Conservation (phyloP, 2,329 filamentous ascomycete genomes). For the Trichoderma sp. region DNA sequence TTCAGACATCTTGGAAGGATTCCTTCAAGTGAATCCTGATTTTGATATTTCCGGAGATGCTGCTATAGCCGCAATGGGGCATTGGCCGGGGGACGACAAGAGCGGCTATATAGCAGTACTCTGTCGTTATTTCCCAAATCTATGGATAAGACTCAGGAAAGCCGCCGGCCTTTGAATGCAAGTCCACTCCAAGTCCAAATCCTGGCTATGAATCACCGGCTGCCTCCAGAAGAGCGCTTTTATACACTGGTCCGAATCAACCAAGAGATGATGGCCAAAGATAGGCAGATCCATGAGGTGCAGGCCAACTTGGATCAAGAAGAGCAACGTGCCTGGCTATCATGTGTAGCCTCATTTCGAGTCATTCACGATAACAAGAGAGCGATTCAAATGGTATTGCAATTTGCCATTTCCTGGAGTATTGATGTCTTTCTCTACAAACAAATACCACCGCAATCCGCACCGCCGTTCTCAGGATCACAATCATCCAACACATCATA, state of each 20-base stretch:
- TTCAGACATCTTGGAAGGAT: fast-evolving
- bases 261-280: no score
- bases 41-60: not conserved
- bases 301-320: no score
- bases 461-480: conserved; percentile 29
- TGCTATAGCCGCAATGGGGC: not conserved
- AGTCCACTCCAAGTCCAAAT: not conserved
- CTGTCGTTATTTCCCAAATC: no score
- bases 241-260: not conserved
- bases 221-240: not conserved
- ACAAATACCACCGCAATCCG: conserved; percentile 34
- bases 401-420: not conserved
- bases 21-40: no score
- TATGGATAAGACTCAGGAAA: no score
- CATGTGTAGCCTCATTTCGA: no score
- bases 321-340: no score
- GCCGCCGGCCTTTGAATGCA: not conserved
- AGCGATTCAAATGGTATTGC: not conserved
- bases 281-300: no score
- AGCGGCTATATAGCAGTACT: no score
- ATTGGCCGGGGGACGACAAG: no score
- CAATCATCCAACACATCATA: conserved; percentile 33
- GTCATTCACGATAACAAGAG: no score
- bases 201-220: not conserved
- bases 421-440: conserved; percentile 20